Evolutionary conservation across 1,139 yeast genomes (phyloP).

Genomic region (Protomyces gravidus): DNA sequence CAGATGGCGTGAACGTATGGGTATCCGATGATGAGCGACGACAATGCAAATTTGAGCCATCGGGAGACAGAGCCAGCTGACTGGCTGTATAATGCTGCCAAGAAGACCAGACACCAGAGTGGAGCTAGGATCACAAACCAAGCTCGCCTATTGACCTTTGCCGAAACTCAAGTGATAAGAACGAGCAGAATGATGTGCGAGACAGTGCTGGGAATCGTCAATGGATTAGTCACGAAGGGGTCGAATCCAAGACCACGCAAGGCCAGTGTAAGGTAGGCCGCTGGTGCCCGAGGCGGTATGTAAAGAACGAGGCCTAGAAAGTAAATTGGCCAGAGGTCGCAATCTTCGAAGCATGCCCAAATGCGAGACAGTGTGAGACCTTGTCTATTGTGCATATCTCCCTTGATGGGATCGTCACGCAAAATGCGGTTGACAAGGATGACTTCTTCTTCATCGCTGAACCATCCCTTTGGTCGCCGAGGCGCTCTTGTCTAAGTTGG

Average conservation of each 20-base stretch:
- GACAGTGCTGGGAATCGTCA: conserved; percentile 39
- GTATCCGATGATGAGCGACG: conserved; percentile 49
- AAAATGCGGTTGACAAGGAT: conserved; percentile 58
- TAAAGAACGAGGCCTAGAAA: conserved; percentile 49
- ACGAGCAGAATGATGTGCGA: conserved; percentile 46
- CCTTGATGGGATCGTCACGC: conserved; percentile 63
- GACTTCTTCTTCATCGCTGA: conserved; percentile 53
- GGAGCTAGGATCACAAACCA: conserved; percentile 34
- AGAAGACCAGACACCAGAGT: conserved; percentile 36
- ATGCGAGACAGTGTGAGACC: conserved; percentile 48
- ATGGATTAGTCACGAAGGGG: conserved; percentile 52
- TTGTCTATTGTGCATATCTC: conserved; percentile 61
- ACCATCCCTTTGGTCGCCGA: conserved; percentile 57
- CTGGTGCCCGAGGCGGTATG: conserved; percentile 45
- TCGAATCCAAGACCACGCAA: conserved; percentile 54
- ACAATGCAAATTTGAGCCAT: conserved; percentile 54
- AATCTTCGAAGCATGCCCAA: conserved; percentile 48
- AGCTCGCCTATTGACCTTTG: conserved; percentile 44
- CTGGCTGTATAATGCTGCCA: conserved; percentile 51
- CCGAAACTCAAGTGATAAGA: conserved; percentile 44
- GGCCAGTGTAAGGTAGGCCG: conserved; percentile 52
- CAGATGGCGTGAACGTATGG: conserved; percentile 39
- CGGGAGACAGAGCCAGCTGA: conserved; percentile 46
- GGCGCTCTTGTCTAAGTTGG: conserved; percentile 52
- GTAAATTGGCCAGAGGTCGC: conserved; percentile 58